phyloP scores from a whole-genome alignment of 805 yeast genomes.

The Barnettozyma vustinii region DNA sequence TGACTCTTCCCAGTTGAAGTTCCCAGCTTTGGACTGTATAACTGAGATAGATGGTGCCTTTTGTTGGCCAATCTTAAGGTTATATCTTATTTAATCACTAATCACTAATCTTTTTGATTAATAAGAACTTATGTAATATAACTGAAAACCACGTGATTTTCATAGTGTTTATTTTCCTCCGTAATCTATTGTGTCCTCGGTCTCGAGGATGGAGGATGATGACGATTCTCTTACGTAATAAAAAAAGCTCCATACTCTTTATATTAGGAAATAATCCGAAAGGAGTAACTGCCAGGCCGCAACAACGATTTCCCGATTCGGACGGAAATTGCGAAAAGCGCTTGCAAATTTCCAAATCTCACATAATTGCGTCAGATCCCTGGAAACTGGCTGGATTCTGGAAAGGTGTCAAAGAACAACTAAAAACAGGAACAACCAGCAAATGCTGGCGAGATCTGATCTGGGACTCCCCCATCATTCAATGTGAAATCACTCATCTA shows the following conservation, averaged over 20 bases:
- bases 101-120: too few species aligned
- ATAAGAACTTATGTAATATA: too few species aligned
- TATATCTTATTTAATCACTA: too few species aligned
- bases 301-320: slow-evolving; percentile 1
- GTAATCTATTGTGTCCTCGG: too few species aligned
- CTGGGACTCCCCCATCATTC: not conserved
- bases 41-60: too few species aligned
- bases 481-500: not conserved
- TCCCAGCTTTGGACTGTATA: too few species aligned
- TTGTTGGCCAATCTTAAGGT: too few species aligned
- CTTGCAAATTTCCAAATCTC: slow-evolving; percentile 2
- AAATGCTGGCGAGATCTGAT: not conserved
- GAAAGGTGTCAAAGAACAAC: not conserved
- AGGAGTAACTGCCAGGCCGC: not conserved
- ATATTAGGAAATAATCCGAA: not conserved
- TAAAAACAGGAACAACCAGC: not conserved
- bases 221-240: not conserved
- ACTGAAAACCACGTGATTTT: too few species aligned
- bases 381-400: not conserved
- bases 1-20: too few species aligned
- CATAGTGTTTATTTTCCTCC: too few species aligned
- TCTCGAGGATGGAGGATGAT: too few species aligned
- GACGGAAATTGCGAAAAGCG: not conserved
- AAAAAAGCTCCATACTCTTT: too few species aligned
- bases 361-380: not conserved